Evolutionary conservation across 2,329 filamentous ascomycete species (phyloP).

Genomic region (Ilyonectria robusta): DNA sequence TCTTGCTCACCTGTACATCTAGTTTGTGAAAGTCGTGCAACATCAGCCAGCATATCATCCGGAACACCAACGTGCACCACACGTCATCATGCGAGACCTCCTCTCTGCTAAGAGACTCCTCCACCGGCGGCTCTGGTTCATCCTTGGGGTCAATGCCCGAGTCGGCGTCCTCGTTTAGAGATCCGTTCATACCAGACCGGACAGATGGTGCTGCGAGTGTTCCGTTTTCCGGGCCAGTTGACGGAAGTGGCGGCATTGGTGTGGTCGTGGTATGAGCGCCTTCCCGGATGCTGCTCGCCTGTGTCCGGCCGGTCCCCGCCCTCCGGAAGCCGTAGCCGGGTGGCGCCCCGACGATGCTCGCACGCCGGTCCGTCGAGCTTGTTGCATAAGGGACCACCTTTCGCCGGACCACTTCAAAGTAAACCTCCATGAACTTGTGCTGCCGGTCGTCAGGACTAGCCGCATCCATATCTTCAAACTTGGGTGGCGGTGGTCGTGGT

Average conservation of each 20-base stretch:
- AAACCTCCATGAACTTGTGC: constrained; percentile 65
- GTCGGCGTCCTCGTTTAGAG: constrained; percentile 28
- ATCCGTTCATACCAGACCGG: not conserved
- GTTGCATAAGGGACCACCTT: constrained; percentile 56
- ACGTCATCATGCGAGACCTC: constrained; percentile 57
- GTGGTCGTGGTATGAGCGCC: constrained; percentile 22
- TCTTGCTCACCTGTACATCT: constrained; percentile 67
- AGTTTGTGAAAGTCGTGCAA: constrained; percentile 70
- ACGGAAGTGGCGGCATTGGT: not conserved
- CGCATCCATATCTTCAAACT: constrained; percentile 63
- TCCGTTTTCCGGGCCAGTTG: not conserved
- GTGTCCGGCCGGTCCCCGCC: constrained; percentile 40
- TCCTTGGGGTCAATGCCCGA: constrained; percentile 32
- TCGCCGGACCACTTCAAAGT: constrained; percentile 62
- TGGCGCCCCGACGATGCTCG: constrained; percentile 43
- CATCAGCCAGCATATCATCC: constrained; percentile 72
- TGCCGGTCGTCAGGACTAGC: constrained; percentile 65
- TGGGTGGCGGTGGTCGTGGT: constrained; percentile 32
- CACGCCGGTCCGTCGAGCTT: constrained; percentile 45
- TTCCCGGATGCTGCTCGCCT: constrained; percentile 40
- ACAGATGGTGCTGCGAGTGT: not conserved
- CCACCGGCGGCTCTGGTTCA: constrained; percentile 14
- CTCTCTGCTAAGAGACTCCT: constrained; percentile 40
- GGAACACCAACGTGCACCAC: constrained; percentile 69
- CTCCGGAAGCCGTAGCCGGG: constrained; percentile 41